Evolutionary conservation across 768 basidiomycete genomes (phyloP), one percentile per base, ranked within the genome.

Genomic region (Lentinula boryana): DNA sequence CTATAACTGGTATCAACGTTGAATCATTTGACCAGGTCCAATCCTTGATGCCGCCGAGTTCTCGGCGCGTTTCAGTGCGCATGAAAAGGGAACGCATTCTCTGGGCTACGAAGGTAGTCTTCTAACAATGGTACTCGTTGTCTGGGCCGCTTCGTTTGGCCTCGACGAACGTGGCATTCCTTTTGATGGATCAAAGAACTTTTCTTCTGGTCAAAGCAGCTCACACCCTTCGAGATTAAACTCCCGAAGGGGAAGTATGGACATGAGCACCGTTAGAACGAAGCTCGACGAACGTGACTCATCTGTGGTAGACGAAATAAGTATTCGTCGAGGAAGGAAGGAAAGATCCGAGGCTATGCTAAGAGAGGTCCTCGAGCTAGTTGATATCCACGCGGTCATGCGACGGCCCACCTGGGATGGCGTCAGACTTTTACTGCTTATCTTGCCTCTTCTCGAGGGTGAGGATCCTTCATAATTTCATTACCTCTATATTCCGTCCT

Each of bases 91-190:
- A 0, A 75, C 79, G 4, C 78, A 82, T 16, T 72, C 81, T 15
- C 81, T 96, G 10, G 81, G 84, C n/a, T 77, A 82, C 52, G 87
- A 91, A 64, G 93, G 88, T 12, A 82, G 83, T 44, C 81, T 96
- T 60, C 79, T 97, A 43, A 80, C 86, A 18, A 88, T 91, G 80
- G 73, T 91, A 33, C 78, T 96, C 21, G 91, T 91, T 48, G 84
- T 89, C 21, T 97, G 93, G 93, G 95, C 93, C 0, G 83, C 87
- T 4, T 93, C 91, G 41, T 95, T 92, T 70, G 95, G 95, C 43
- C 76, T 96, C 50, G 84, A 95, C 70, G 91, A 93, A 66, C 80
- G 77, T 46, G 95, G 93, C 40, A 68, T 80, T 15, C 84, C 87
- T 46, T 38, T 58, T 18, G 72, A 76, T 48, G 61, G 69, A 41